Evolutionary conservation across 2,329 filamentous ascomycete genomes (phyloP), one percentile per base, ranked within the genome.

Genomic region (Ambrosiella xylebori): DNA sequence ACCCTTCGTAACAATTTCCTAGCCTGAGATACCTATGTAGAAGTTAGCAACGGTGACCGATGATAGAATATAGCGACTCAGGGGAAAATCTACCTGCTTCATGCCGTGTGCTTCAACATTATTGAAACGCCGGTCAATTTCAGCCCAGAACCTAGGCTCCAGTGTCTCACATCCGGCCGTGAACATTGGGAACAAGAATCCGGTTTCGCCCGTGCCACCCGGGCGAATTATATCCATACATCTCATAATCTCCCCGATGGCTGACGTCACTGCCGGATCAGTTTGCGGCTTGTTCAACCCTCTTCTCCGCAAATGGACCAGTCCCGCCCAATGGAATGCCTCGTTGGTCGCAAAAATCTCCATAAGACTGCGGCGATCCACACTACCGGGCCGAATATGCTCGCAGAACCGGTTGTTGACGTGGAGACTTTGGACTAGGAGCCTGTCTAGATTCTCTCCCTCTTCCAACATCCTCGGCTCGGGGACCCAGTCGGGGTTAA

Each of bases 181-280:
- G 68, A 93, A 93, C 70, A 93, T 81, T 0, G 88, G 87, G 63
- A 93, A 90, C 44, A 93, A 68, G 15, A 87, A 71, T 64, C 85
- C 88, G 7, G 80, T 82, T 68, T 91, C 87, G 0, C 86, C 85
- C 13, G 81, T 81, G 37, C 82, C 82, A 5, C 85, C 84, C 11
- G 75, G 71, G 11, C 80, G 72, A 54, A 93, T 79, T 41, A 76
- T 77, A 19, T 73, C 73, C 61, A 91, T 71, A 38, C 81, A 77
- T 1, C 72, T 70, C 36, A 87, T 71, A 51, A 91, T 84, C 61
- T 79, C 76, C 41, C 73, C 68, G 4, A 90, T 80, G 0, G 80
- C 78, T 9, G 72, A 70, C 63, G 82, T 81, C 0, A 93, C 84
- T 19, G 80, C 75, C 0, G 71, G 66, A 61, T 86, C 78, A 1